These are phyloP conservation scores for Hymenoscyphus albidus DNA, from an alignment of 2,329 filamentous ascomycete genomes.

Conservation along the genomic window DNA sequence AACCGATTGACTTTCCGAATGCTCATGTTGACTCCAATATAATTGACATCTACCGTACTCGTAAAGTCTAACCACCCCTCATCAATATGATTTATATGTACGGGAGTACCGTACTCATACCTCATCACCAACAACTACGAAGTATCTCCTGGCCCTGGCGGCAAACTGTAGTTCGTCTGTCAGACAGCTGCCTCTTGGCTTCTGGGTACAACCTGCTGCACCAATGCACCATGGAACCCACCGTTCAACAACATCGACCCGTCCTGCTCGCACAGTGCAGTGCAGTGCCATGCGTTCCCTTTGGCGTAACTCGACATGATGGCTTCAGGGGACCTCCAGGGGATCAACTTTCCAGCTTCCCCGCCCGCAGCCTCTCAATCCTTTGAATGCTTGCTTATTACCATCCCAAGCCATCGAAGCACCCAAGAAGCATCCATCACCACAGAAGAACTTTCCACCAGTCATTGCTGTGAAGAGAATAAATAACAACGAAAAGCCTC, in stretches of 20 bases:
- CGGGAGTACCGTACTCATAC: too few species aligned
- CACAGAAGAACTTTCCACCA: neutral
- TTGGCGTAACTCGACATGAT: neutral
- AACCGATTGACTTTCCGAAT: neutral
- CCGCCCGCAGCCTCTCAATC: neutral
- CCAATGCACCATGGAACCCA: neutral
- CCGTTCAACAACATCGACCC: neutral
- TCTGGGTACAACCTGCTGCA: too few species aligned
- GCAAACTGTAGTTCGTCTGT: too few species aligned
- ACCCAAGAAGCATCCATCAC: neutral
- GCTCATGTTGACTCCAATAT: too few species aligned
- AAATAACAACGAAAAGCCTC: neutral
- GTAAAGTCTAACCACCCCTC: too few species aligned
- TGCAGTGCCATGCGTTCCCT: neutral
- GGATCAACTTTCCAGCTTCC: neutral
- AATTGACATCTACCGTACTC: too few species aligned
- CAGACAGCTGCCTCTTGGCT: too few species aligned
- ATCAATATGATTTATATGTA: too few species aligned
- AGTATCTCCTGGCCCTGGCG: too few species aligned
- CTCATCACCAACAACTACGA: too few species aligned
- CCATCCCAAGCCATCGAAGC: neutral
- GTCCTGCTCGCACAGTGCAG: neutral
- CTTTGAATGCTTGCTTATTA: neutral
- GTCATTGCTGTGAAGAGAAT: neutral
- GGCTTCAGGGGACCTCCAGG: neutral